A percentile compares a stretch with the other conserved stretches of the same genome.
Conservation (phyloP, 164 flowering plant species). For the Malania oleifera region DNA sequence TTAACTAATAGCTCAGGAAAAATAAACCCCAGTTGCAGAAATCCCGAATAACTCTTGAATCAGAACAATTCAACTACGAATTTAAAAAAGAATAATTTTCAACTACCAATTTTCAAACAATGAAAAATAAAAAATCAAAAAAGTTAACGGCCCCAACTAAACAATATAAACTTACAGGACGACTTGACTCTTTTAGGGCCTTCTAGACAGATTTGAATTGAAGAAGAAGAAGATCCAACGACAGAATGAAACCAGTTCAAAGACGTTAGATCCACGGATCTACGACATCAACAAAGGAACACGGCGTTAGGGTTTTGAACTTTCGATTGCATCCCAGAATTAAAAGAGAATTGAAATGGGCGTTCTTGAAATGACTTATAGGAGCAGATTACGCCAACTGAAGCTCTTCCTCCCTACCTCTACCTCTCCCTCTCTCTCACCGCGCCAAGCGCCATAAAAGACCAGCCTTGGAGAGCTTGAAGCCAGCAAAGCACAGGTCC, state of each 20-base stretch:
- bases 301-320: no score
- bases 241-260: neutral
- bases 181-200: neutral
- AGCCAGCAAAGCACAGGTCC: conserved; percentile 41
- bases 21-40: conserved; percentile 1
- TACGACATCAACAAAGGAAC: conserved; percentile 9
- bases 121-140: neutral
- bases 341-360: neutral
- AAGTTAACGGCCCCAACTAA: no score
- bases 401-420: neutral
- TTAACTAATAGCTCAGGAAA: conserved; percentile 7
- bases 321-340: no score
- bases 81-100: neutral
- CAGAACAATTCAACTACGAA: conserved; percentile 6
- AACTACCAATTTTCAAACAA: neutral
- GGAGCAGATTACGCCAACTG: neutral
- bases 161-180: neutral
- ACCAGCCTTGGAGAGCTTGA: conserved; percentile 30
- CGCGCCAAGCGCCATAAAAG: conserved; percentile 39
- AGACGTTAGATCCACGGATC: conserved; percentile 21
- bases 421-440: conserved; percentile 1
- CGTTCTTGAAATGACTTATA: neutral
- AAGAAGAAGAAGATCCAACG: conserved; percentile 9
- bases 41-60: neutral
- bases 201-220: conserved; percentile 2